These are phyloP conservation scores for Erythrophleum fordii DNA, from an alignment of 306 rosid species.

Conservation along the genomic window DNA sequence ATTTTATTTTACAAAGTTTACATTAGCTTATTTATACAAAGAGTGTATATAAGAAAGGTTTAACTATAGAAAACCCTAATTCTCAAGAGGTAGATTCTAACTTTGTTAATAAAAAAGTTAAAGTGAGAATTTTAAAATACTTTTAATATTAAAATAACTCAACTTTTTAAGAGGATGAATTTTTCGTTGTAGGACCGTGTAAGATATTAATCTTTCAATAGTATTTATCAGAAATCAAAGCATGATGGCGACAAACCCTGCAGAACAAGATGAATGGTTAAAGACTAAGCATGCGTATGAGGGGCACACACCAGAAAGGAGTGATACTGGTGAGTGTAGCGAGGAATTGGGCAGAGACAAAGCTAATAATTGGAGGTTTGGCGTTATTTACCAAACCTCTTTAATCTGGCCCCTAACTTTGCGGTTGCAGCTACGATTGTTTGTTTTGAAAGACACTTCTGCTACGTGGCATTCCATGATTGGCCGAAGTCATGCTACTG, in stretches of 20 bases:
- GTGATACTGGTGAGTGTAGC: neutral
- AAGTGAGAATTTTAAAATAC: no score
- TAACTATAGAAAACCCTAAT: no score
- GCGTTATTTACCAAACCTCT: constrained; percentile 46
- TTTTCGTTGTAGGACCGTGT: neutral
- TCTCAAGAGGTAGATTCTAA: no score
- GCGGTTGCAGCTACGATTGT: no score
- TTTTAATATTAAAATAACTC: no score
- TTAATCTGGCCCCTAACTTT: constrained; percentile 43
- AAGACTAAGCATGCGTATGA: constrained; percentile 31
- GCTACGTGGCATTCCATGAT: constrained; percentile 2
- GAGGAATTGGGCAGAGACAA: constrained; percentile 35
- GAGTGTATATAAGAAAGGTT: no score
- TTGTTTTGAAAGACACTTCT: neutral
- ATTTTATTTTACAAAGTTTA: no score
- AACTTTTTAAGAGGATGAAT: no score
- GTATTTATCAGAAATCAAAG: neutral
- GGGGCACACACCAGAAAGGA: constrained; percentile 30
- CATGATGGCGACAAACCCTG: constrained; percentile 48
- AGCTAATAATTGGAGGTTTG: constrained; percentile 47
- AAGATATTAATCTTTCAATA: neutral
- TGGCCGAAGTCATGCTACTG: neutral
- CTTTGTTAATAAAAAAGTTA: no score
- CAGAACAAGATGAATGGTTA: constrained; percentile 42
- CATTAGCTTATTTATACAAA: no score